phyloP scores from a whole-genome alignment of 208 protist genomes.

The Paratrypanosoma confusum region DNA sequence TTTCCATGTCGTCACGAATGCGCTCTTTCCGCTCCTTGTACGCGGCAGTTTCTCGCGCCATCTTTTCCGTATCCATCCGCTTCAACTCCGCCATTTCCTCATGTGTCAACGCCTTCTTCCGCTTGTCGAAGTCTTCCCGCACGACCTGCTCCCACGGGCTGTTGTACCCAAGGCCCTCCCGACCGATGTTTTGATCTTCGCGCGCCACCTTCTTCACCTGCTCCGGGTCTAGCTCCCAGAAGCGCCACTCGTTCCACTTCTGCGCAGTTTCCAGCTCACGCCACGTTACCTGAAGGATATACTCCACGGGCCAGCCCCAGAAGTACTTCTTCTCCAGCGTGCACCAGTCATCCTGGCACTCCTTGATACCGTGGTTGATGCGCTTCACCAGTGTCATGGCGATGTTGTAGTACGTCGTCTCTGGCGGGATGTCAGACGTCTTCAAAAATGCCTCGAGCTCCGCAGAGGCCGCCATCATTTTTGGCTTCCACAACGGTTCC shows the following conservation, averaged over 20 bases:
- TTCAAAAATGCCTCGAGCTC: constrained; percentile 78
- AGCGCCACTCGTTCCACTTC: constrained; percentile 89
- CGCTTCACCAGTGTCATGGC: constrained; percentile 86
- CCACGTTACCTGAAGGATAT: constrained; percentile 87
- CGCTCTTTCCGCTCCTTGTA: constrained; percentile 88
- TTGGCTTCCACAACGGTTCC: constrained; percentile 87
- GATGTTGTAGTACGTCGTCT: constrained; percentile 88
- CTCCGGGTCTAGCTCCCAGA: constrained; percentile 87
- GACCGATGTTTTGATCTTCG: constrained; percentile 82
- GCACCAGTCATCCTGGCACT: constrained; percentile 87
- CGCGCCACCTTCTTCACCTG: constrained; percentile 85
- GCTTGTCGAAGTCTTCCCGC: constrained; percentile 86
- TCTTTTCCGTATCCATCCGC: constrained; percentile 87
- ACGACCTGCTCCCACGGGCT: constrained; percentile 85
- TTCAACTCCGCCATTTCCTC: constrained; percentile 90
- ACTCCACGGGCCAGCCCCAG: constrained; percentile 87
- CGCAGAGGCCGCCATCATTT: constrained; percentile 69
- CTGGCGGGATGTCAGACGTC: constrained; percentile 78
- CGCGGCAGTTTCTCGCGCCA: constrained; percentile 80
- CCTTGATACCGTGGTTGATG: constrained; percentile 76
- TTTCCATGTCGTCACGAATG: constrained; percentile 81
- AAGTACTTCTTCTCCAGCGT: constrained; percentile 87
- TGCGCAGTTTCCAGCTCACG: constrained; percentile 85
- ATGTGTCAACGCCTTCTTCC: constrained; percentile 87
- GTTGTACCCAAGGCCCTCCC: constrained; percentile 75